These are phyloP conservation scores for Candida mattraensis DNA, from an alignment of 805 yeast species.

Conservation along the genomic window DNA sequence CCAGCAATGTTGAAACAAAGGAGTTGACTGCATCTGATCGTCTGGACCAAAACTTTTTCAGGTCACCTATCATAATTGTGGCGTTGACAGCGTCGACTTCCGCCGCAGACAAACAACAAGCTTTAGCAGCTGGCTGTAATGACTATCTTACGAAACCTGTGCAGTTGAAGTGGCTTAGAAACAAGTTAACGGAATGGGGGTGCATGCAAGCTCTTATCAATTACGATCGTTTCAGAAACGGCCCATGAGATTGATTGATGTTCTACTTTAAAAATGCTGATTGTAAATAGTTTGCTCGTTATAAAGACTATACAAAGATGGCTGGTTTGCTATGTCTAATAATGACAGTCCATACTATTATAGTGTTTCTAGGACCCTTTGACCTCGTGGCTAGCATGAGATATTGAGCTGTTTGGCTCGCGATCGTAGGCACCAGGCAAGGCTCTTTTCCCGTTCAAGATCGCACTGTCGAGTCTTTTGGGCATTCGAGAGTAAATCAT, in stretches of 20 bases:
- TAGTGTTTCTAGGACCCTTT: too few relatives aligned
- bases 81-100: constrained; percentile 94
- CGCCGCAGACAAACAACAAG: constrained; percentile 81
- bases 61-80: constrained; percentile 96
- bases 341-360: too few relatives aligned
- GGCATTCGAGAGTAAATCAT: constrained; percentile 4
- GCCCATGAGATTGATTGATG: constrained; percentile 6
- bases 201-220: constrained; percentile 98
- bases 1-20: constrained; percentile 9
- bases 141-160: constrained; percentile 97
- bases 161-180: constrained; percentile 88
- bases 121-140: constrained; percentile 95
- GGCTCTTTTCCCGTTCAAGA: constrained; percentile 10
- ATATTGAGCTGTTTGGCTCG: constrained; percentile 6
- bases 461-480: constrained; percentile 12
- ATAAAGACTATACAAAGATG: constrained; percentile 8
- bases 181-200: constrained; percentile 96
- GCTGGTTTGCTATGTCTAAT: too few relatives aligned
- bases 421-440: constrained; percentile 16
- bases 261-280: constrained; percentile 1
- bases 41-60: constrained; percentile 61
- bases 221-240: constrained; percentile 84
- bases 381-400: too few relatives aligned
- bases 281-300: not conserved
- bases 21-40: constrained; percentile 43